phyloP scores from a whole-genome alignment of 352 stramenopile genomes.

The Pythium myriotylum region DNA sequence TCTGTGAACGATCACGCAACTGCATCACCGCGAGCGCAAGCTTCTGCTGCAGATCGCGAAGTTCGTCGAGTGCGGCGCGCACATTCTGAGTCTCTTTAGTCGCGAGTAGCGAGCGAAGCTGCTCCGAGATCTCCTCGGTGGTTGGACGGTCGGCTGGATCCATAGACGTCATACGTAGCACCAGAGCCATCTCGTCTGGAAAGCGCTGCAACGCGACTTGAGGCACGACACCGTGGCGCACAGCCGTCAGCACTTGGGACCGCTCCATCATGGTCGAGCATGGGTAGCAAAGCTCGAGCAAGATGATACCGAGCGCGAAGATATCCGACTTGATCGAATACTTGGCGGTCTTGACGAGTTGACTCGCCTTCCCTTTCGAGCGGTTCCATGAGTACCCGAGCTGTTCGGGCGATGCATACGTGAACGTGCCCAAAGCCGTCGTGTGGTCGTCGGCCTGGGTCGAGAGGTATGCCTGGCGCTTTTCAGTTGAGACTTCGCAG shows the following conservation, averaged over 20 bases:
- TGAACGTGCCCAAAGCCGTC: constrained; percentile 80
- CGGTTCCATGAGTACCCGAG: constrained; percentile 65
- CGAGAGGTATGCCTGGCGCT: not conserved
- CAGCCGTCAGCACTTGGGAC: constrained; percentile 77
- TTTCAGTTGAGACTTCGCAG: not conserved
- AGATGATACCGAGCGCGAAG: constrained; percentile 80
- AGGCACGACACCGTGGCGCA: constrained; percentile 79
- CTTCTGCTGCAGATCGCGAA: constrained; percentile 63
- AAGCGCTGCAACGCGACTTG: constrained; percentile 63
- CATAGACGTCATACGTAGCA: constrained; percentile 77
- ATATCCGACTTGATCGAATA: constrained; percentile 88
- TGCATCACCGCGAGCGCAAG: constrained; percentile 56
- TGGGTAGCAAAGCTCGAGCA: constrained; percentile 82
- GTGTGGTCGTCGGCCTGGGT: constrained; percentile 54
- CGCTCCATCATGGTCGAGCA: constrained; percentile 88
- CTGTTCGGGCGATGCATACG: constrained; percentile 87
- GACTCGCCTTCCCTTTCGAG: constrained; percentile 37
- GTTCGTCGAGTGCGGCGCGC: constrained; percentile 58
- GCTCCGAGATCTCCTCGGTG: constrained; percentile 63
- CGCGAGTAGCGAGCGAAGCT: constrained; percentile 51
- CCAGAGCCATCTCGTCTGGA: constrained; percentile 70
- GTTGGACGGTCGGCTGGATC: constrained; percentile 61
- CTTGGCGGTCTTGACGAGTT: constrained; percentile 63
- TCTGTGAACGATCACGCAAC: constrained; percentile 62
- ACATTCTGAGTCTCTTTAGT: constrained; percentile 38